Evolutionary conservation across 805 yeast genomes (phyloP).

Genomic region (Wickerhamiella shivajii): DNA sequence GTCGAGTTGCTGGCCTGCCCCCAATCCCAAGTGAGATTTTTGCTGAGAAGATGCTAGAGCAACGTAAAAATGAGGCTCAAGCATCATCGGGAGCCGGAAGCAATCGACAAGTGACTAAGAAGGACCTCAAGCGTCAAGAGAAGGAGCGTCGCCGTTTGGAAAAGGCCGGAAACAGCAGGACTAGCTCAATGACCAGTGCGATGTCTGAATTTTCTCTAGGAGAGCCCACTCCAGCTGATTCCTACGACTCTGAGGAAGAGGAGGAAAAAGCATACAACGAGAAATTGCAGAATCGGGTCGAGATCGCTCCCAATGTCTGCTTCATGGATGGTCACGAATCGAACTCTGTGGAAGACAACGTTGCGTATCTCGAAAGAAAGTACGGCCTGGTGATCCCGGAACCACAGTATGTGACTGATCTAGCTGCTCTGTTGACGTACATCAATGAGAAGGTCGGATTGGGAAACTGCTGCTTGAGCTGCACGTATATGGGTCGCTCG

Average conservation of each 20-base stretch:
- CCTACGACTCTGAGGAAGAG: conserved; percentile 11
- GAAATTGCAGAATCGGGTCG: conserved; percentile 16
- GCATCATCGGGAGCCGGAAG: conserved; percentile 8
- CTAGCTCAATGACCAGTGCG: conserved; percentile 7
- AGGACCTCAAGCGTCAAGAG: conserved; percentile 25
- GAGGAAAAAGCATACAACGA: conserved; percentile 19
- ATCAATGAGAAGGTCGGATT: conserved; percentile 67
- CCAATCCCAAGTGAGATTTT: conserved; percentile 55
- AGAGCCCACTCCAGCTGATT: conserved; percentile 9
- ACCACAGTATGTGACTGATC: conserved; percentile 47
- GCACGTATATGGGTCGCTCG: conserved; percentile 71
- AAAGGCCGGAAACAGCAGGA: conserved; percentile 1
- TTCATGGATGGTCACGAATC: conserved; percentile 35
- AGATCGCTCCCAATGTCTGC: conserved; percentile 25
- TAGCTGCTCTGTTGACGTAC: conserved; percentile 57
- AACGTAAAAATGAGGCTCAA: conserved; percentile 16
- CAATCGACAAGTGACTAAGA: conserved; percentile 25
- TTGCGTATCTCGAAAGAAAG: conserved; percentile 58
- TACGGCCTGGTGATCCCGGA: conserved; percentile 91
- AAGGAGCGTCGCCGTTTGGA: conserved; percentile 13
- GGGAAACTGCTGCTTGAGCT: conserved; percentile 72
- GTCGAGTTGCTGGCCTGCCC: conserved; percentile 75
- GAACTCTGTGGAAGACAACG: conserved; percentile 40
- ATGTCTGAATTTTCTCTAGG: conserved; percentile 11
- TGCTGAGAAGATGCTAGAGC: conserved; percentile 48